Conservation (phyloP, 169 alveolate genomes). For the Eimeria maxima region DNA sequence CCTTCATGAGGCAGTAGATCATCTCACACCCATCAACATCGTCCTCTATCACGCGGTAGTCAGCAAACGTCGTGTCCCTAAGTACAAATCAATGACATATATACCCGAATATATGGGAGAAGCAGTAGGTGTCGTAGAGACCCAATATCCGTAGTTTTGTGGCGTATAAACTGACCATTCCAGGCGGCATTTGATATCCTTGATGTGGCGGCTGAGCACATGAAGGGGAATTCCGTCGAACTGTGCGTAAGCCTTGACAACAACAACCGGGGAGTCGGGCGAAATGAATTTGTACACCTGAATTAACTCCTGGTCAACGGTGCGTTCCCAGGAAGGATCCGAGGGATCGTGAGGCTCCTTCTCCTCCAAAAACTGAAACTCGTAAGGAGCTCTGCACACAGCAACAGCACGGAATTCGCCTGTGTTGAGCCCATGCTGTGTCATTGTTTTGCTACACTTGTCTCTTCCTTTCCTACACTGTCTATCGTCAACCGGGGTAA, state of each 20-base stretch:
- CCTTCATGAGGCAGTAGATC: constrained; percentile 47
- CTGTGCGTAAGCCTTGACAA: constrained; percentile 79
- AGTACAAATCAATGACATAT: background rate
- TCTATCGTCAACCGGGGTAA: background rate
- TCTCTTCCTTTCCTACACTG: background rate
- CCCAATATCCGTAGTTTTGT: no score
- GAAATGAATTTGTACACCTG: constrained; percentile 64
- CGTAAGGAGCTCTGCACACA: constrained; percentile 68
- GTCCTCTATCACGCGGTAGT: constrained; percentile 58
- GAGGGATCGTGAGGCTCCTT: constrained; percentile 40
- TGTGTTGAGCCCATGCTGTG: background rate
- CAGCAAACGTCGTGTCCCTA: constrained; percentile 79
- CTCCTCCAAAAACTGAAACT: constrained; percentile 64
- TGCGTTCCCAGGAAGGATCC: constrained; percentile 65
- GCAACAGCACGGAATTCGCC: background rate
- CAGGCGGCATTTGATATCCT: constrained; percentile 36
- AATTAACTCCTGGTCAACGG: constrained; percentile 9
- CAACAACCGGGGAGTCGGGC: constrained; percentile 56
- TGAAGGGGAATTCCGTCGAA: constrained; percentile 67
- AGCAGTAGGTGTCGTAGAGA: background rate
- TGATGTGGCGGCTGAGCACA: constrained; percentile 68
- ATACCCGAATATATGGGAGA: background rate
- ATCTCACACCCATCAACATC: constrained; percentile 66
- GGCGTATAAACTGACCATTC: constrained; percentile 30
- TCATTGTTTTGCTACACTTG: background rate